These are phyloP conservation scores for Trichoderma endophyticum DNA, from an alignment of 2,329 filamentous ascomycete genomes.

Conservation along the genomic window DNA sequence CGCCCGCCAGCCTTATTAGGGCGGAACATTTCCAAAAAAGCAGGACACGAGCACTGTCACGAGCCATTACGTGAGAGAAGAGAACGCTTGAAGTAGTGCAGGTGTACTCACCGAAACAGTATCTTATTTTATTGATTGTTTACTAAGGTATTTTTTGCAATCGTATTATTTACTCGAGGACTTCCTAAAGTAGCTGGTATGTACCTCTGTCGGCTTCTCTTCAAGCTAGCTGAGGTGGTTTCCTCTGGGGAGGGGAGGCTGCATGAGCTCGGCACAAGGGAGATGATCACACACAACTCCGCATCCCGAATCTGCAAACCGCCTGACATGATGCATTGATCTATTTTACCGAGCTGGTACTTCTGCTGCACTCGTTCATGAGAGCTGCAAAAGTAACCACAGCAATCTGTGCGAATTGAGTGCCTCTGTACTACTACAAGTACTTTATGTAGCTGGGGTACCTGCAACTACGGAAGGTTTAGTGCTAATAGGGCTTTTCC, in stretches of 20 bases:
- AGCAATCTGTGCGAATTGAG: background rate
- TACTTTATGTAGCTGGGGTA: background rate
- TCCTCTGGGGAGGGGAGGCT: background rate
- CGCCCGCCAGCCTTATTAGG: background rate
- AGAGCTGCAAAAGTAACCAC: background rate
- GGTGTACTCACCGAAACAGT: background rate
- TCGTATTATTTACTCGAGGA: background rate
- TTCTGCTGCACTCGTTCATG: background rate
- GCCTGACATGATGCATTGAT: background rate
- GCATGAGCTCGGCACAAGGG: conserved; percentile 3
- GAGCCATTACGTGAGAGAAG: background rate
- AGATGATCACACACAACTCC: conserved; percentile 12
- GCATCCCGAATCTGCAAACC: conserved; percentile 1
- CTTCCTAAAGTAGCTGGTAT: background rate
- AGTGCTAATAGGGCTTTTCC: background rate
- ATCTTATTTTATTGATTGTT: too few relatives aligned
- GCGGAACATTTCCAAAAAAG: background rate
- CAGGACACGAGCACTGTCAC: background rate
- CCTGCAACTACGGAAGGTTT: background rate
- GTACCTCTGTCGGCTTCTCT: background rate
- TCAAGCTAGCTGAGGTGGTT: background rate
- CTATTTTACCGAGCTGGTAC: background rate
- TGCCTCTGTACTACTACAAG: background rate
- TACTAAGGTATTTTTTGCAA: background rate
- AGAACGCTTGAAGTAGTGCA: background rate